Evolutionary conservation across 2,329 filamentous ascomycete species (phyloP), one percentile per base, ranked within the genome.

Genomic region (Diplodia seriata): DNA sequence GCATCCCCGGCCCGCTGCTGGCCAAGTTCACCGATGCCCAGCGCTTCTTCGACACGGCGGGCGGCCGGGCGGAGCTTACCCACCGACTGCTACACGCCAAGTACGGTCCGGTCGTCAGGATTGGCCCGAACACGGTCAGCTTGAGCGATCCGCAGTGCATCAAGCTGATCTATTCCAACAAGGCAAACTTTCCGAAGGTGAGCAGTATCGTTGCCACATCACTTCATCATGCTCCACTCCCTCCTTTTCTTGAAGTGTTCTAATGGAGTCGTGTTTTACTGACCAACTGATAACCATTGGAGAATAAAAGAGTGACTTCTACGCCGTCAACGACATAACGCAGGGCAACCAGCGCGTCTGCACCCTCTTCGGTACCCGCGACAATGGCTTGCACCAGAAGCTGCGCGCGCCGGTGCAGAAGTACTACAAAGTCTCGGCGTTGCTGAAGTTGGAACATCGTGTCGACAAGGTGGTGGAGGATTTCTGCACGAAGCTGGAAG

Each of bases 11-110:
- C 4, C 77, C 77, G 0, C 73, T 75, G 61, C 43, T 76, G 11
- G 76, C 76, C 49, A 75, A 74, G 53, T 77, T 78, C 68, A 74
- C 75, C 3, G 69, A 78, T 67, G 57, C 74, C 36, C 78, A 75
- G 76, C 73, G 76, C 20, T 70, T 77, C 49, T 66, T 70, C 14
- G 73, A 73, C 43, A 73, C 75, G n/a, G 76, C 74, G 50, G 38
- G 70, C 12, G 72, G 73, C 67, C 73, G 70, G n/a, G 72, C 75
- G 51, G 76, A 75, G 55, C 73, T 76, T 65, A 76, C 74, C 4
- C 74, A 76, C 68, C 70, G 69, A 55, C 70, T 69, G 20, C 71
- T 77, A n/a, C 76, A 77, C 54, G 69, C 72, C 38, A 72, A 74
- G 57, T 73, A 76, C 51, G 75, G 75, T 57, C 70, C 74, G 63